phyloP scores from a whole-genome alignment of 2,329 filamentous ascomycete species.

The Aspergillus fumigatus region DNA sequence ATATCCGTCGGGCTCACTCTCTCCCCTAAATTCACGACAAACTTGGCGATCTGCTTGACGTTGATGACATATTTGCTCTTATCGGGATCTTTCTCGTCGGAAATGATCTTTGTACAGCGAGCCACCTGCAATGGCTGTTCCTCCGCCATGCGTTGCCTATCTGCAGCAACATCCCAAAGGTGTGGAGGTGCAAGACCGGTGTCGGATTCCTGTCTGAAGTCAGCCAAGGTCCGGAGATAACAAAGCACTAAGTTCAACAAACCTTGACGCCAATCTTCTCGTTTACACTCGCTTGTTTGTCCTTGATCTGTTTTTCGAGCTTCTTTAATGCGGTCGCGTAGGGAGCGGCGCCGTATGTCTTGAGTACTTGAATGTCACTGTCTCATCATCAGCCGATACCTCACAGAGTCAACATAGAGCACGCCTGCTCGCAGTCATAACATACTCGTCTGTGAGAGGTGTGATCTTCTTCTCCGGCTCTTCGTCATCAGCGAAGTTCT shows the following conservation, averaged over 20 bases:
- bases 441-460: constrained; percentile 91
- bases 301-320: constrained; percentile 98
- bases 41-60: constrained; percentile 99
- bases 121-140: constrained; percentile 97
- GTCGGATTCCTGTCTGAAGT: constrained; percentile 73
- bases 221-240: constrained; percentile 23
- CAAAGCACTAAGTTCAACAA: constrained; percentile 10
- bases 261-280: constrained; percentile 80
- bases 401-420: neutral
- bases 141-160: constrained; percentile 96
- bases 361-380: constrained; percentile 98
- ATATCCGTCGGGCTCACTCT: constrained; percentile 98
- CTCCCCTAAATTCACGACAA: constrained; percentile 95
- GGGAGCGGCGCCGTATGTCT: constrained; percentile 95
- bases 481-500: constrained; percentile 95
- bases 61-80: constrained; percentile 99
- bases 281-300: constrained; percentile 95
- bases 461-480: constrained; percentile 99
- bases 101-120: constrained; percentile 97
- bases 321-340: constrained; percentile 93
- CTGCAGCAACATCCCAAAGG: constrained; percentile 96
- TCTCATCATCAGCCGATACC: neutral
- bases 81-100: constrained; percentile 88
- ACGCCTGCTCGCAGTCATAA: constrained; percentile 12
- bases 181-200: constrained; percentile 96